phyloP scores from a whole-genome alignment of 331 rosid species.

The Pyracantha coccinea region DNA sequence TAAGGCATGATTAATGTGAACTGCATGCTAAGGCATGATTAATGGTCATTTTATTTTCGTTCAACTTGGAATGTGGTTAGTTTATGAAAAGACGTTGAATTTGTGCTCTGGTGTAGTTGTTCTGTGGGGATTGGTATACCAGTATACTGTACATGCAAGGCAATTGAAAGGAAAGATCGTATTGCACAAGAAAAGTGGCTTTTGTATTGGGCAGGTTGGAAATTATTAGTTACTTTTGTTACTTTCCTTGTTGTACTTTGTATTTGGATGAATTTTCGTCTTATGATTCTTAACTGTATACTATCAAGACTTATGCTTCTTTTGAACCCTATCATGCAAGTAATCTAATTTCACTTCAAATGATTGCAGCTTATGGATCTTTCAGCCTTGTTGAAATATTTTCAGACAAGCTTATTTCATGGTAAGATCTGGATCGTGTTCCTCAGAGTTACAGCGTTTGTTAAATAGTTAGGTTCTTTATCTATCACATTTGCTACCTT shows the following conservation, averaged over 20 bases:
- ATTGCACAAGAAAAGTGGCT: conserved; percentile 71
- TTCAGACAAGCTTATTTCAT: conserved; percentile 78
- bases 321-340: not conserved
- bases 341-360: not conserved
- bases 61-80: not conserved
- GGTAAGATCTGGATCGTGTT: conserved; percentile 37
- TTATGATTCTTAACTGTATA: not conserved
- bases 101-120: conserved; percentile 43
- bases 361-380: conserved; percentile 77
- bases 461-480: not conserved
- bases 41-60: not conserved
- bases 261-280: not conserved
- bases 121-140: conserved; percentile 82
- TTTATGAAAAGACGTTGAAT: not conserved
- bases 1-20: conserved; percentile 13
- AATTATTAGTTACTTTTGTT: not conserved
- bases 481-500: not conserved
- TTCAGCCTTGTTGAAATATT: conserved; percentile 79
- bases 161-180: conserved; percentile 71
- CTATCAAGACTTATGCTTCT: not conserved
- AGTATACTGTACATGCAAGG: conserved; percentile 82
- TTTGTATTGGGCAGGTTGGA: conserved; percentile 84
- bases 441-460: not conserved
- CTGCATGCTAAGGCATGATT: not conserved
- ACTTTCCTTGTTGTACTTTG: not conserved